Evolutionary conservation across 1,284 basidiomycete genomes (phyloP).

Genomic region (Meira nashicola): DNA sequence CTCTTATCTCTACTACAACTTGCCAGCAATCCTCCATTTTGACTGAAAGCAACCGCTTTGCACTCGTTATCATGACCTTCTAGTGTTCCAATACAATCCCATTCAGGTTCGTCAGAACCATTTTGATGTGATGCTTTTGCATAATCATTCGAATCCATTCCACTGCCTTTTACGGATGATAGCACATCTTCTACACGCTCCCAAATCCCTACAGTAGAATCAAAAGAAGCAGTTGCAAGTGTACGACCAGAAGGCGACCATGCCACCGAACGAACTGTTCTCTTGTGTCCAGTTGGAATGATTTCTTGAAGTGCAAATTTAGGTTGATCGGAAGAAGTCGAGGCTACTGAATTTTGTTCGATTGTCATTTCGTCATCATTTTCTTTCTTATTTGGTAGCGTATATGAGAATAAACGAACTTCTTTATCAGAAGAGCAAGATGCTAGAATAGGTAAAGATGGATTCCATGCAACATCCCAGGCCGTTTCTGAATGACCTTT

Average conservation of each 20-base stretch:
- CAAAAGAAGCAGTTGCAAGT: conserved; percentile 92
- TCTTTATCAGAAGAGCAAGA: conserved; percentile 93
- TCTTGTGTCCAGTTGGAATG: conserved; percentile 71
- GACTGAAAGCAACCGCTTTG: conserved; percentile 85
- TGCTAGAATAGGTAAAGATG: conserved; percentile 72
- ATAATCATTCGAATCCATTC: background rate
- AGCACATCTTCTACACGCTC: conserved; percentile 57
- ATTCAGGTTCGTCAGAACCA: conserved; percentile 21
- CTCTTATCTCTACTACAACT: conserved; percentile 93
- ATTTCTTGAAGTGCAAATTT: conserved; percentile 43
- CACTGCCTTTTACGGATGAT: background rate
- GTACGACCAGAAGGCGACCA: conserved; percentile 85
- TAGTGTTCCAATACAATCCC: conserved; percentile 80
- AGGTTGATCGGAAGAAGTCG: conserved; percentile 25
- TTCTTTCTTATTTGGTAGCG: conserved; percentile 31
- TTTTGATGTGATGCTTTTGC: background rate
- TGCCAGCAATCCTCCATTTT: conserved; percentile 73
- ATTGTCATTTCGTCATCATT: background rate
- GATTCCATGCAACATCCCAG: conserved; percentile 91
- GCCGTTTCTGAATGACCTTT: conserved; percentile 48
- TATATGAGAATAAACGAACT: conserved; percentile 76
- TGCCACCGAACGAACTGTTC: conserved; percentile 81
- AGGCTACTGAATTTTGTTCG: conserved; percentile 4
- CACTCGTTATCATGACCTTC: conserved; percentile 98
- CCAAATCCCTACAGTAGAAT: conserved; percentile 88